Evolutionary conservation across 1,284 basidiomycete genomes (phyloP), one percentile per base, ranked within the genome.

Genomic region (Psilocybe mexicana): DNA sequence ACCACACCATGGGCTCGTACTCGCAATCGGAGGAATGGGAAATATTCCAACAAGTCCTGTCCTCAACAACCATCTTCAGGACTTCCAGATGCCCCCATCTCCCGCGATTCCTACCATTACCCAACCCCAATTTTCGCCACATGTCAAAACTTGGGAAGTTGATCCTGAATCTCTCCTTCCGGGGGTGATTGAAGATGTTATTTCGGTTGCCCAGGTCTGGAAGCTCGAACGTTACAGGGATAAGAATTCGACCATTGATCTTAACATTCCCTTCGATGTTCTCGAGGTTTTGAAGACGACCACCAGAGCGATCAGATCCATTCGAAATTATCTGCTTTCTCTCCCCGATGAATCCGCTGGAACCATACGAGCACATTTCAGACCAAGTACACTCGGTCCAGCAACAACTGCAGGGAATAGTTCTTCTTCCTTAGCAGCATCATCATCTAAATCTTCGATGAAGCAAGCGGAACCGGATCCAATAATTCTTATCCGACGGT

Each of bases 301-400:
- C 0, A 94, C 92, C 4, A 82, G 79, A 46, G 84, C 89, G 3
- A 85, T 94, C 55, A 84, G 92, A 38, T 85, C 87, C 25, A 87
- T 92, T 33, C 82, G 92, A 24, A 92, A 92, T 69, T 93, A 93
- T 68, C 76, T 92, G 28, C 76, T 93, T 28, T 86, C 89, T 0
- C 81, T 93, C 14, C 92, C 91, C 0, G 88, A 90, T 66, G 90
- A 92, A 61, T 79, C 81, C 2, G 75, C 82, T 11, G 80, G 78
- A 26, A 78, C 80, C 3, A 78, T 81, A 53, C 80, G 79, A 24
- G 77, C 78, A 25, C 77, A 86, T 36, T 79, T 76, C 64, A 70
- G 76, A 11, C 72, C 81, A 67, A 63, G 77, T 65, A 65, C 76
- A 67, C 61, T 80, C 66, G 65, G 74, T 72, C 64, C 76, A 66